These are phyloP conservation scores for Melocanna baccifera DNA, from an alignment of 176 grass and related monocot species.

Conservation along the genomic window DNA sequence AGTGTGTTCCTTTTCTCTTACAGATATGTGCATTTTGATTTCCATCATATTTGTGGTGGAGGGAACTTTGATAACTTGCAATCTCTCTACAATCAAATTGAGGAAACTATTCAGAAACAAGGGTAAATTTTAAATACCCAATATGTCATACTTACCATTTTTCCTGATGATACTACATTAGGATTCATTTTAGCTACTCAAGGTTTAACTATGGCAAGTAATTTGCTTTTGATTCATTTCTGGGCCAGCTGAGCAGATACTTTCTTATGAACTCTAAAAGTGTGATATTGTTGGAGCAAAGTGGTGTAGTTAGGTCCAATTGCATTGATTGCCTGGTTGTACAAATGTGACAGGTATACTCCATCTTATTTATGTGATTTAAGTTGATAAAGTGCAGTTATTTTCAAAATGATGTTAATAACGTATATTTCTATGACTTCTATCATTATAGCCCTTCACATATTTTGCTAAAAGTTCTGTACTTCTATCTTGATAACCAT, in stretches of 20 bases:
- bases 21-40: constrained; percentile 94
- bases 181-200: constrained; percentile 20
- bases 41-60: constrained; percentile 79
- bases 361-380: constrained; percentile 14
- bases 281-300: constrained; percentile 80
- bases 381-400: background rate
- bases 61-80: constrained; percentile 90
- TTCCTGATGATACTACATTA: constrained; percentile 22
- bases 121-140: constrained; percentile 66
- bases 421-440: background rate
- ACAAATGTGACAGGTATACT: constrained; percentile 96
- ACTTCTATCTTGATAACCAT: background rate
- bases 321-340: constrained; percentile 94
- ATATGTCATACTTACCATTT: background rate
- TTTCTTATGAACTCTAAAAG: constrained; percentile 86
- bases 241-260: constrained; percentile 97
- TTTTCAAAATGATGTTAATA: background rate
- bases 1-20: background rate
- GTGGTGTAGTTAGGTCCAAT: constrained; percentile 75
- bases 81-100: constrained; percentile 68
- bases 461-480: background rate
- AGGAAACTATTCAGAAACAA: constrained; percentile 77
- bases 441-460: background rate
- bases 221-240: constrained; percentile 65
- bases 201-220: constrained; percentile 60